Base-by-base conservation (phyloP, 345 rosid species). In the Lepidium aucheri region DNA sequence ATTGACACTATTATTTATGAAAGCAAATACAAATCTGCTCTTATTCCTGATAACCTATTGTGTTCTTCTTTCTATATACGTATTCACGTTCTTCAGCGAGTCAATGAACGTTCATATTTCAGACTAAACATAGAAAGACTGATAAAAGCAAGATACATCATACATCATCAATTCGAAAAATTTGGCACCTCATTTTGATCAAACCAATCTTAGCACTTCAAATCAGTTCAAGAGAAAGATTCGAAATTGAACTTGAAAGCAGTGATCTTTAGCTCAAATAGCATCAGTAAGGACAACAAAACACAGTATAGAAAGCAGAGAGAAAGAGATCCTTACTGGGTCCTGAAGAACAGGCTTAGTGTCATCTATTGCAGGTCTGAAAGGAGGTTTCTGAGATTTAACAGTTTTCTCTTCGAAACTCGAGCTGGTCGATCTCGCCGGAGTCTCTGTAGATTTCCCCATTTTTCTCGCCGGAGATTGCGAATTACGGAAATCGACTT, bases 311-410 rank as follows among this genome's bases (percentile, higher is more conserved):
- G 33, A 28, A 6, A 11, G 2, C 10, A 52, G 60, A 44, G 65
- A 56, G 16, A 58, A 16, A 66, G 30, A 14, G 28, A 16, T 70
- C 6, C 54, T 73, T 79, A 89, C 94, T 0, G 94, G 91, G 53
- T 89, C 96, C 65, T 82, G 86, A 56, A 89, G 87, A 32, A 81
- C 63, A 56, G 94, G 91, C 59, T 89, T 89, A 41, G 96, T 79
- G 72, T 87, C 91, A 39, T 89, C 96, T 8, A 68, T 47, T 8
- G 91, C 86, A 17, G 89, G 84, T 70, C 84, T 52, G 74, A 89
- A 87, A 6, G 57, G 71, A 20, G 94, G 87, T 54, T 86, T 89
- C 52, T 70, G 69, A 2, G 77, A 51, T 39, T 70, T 73, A 16
- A 36, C 78, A 16, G 33, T 9, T 15, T 69, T 65, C 36, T 28